Base-by-base conservation (phyloP, 257 asterid species). In the Vinca minor region DNA sequence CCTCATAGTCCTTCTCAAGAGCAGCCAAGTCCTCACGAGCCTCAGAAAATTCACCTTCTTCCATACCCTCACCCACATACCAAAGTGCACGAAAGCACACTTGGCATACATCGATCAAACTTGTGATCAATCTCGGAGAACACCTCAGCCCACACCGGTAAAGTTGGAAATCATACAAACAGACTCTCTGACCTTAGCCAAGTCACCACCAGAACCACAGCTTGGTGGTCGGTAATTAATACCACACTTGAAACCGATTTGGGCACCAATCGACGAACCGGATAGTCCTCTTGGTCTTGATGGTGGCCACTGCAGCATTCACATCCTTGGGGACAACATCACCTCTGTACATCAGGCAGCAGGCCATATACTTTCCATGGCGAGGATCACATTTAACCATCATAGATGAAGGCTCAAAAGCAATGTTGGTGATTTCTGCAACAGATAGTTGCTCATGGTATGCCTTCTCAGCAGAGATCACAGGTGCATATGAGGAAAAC, bases 11-110 rank as follows among this genome's bases (percentile, higher is more conserved):
- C n/a, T n/a, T n/a, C n/a, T n/a, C n/a, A n/a, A n/a, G n/a, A n/a
- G n/a, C n/a, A n/a, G n/a, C n/a, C n/a, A n/a, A n/a, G 39, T 91
- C 97, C 78, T 91, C 97, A 72, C 97, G 81, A 2, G 97, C 97
- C 78, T 91, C 97, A 0, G 96, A 87, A 44, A 91, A 91, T 71
- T 91, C 97, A 0, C 97, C 97, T 74, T 91, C 97, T 79, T 91
- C 97, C 97, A 91, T 91, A 63, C 97, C 97, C 76, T 91, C 97
- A 53, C 97, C 97, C 1, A 91, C 97, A 4, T 91, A 91, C 97
- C 97, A n/a, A n/a, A 91, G n/a, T 91, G 97, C 59, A 91, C 97
- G 5, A 91, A 91, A 0, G 97, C 97, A 34, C 97, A 82, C 83
- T 91, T 91, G 0, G 94, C 90, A 3, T 91, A 91, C 97, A 91